phyloP scores from a whole-genome alignment of 768 basidiomycete genomes.

The Pleurotus salmoneostramineus region DNA sequence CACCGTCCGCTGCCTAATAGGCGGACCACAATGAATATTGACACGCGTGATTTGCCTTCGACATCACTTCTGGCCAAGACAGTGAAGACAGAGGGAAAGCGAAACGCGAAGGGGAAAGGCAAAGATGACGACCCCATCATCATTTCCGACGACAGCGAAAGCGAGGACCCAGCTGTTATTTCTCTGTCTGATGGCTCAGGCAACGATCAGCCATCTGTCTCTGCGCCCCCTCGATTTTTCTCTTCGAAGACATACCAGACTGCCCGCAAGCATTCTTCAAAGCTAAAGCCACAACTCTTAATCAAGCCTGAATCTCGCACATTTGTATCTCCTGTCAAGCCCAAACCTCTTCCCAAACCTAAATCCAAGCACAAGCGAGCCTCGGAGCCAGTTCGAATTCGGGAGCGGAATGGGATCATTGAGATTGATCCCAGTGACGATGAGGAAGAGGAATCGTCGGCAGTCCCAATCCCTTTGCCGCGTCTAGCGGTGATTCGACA shows the following conservation, averaged over 20 bases:
- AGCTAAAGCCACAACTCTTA: not conserved
- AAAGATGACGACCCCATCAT: not conserved
- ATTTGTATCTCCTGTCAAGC: not conserved
- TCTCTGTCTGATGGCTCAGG: not conserved
- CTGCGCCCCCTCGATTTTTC: not conserved
- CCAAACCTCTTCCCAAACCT: not conserved
- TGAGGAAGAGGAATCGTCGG: not conserved
- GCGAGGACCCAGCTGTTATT: not conserved
- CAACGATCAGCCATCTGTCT: not conserved
- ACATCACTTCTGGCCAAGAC: not conserved
- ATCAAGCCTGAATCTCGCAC: not conserved
- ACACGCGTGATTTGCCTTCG: not conserved
- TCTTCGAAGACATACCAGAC: not conserved
- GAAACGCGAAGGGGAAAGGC: not conserved
- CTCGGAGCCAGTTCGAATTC: conserved; percentile 13
- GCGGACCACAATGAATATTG: not conserved
- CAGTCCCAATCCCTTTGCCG: not conserved
- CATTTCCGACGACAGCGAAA: not conserved
- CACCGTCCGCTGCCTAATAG: not conserved
- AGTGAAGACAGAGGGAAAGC: not conserved
- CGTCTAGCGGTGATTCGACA: conserved; percentile 10
- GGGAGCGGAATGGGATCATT: conserved; percentile 11
- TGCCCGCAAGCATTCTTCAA: not conserved
- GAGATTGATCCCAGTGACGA: conserved; percentile 8
- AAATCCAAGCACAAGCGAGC: conserved; percentile 3